phyloP scores from a whole-genome alignment of 1,284 basidiomycete species.

The Chalciporus piperatoides region DNA sequence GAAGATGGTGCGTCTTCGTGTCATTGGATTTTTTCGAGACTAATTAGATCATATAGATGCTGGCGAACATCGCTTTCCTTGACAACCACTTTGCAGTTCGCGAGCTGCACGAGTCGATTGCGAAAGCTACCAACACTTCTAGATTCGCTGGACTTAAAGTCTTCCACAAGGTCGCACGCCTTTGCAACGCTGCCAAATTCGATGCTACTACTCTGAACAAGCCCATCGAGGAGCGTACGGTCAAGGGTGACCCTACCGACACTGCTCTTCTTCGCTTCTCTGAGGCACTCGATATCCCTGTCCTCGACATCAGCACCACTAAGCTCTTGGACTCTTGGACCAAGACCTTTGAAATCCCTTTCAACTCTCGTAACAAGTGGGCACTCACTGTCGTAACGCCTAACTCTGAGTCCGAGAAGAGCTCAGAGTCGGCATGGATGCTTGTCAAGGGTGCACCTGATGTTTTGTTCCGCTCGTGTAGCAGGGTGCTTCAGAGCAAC shows the following conservation, averaged over 20 bases:
- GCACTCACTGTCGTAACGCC: conserved; percentile 42
- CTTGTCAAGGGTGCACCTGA: conserved; percentile 55
- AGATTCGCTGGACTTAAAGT: conserved; percentile 9
- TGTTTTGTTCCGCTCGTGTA: conserved; percentile 46
- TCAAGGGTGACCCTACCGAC: conserved; percentile 62
- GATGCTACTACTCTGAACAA: conserved; percentile 27
- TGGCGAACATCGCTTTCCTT: conserved; percentile 42
- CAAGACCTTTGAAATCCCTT: conserved; percentile 43
- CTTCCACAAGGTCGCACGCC: conserved; percentile 43
- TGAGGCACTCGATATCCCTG: conserved; percentile 35
- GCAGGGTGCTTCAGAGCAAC: conserved; percentile 36
- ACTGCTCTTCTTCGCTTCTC: conserved; percentile 55
- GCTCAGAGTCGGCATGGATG: conserved; percentile 31
- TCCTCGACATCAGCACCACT: neutral
- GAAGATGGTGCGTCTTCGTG: conserved; percentile 30
- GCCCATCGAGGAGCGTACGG: conserved; percentile 38
- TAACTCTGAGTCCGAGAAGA: neutral
- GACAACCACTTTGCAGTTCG: conserved; percentile 32
- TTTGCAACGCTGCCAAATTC: conserved; percentile 59
- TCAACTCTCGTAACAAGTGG: conserved; percentile 63
- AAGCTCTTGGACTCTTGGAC: conserved; percentile 23
- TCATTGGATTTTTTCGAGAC: neutral
- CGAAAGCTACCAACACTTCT: conserved; percentile 10
- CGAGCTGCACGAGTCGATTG: conserved; percentile 22
- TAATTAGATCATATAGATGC: conserved; percentile 24